phyloP scores from a whole-genome alignment of 371 early-diverging fungal genomes.

The Actinomortierella ambigua region DNA sequence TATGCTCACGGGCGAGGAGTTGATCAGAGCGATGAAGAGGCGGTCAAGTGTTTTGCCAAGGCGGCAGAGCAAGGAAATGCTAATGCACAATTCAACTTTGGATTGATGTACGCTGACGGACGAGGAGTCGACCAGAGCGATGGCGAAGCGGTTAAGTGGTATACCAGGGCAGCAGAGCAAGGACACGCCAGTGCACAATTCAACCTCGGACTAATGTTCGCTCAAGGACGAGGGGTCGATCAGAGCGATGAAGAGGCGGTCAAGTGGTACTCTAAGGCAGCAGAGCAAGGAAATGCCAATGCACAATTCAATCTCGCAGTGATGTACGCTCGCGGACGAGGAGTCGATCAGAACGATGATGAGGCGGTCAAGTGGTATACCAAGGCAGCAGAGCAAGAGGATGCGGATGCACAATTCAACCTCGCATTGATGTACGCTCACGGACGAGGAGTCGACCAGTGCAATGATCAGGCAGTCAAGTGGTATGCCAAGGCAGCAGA shows the following conservation, averaged over 20 bases:
- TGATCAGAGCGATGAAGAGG: too few relatives aligned
- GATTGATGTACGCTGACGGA: constrained; percentile 75
- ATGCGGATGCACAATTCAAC: constrained; percentile 45
- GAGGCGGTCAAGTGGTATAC: constrained; percentile 14
- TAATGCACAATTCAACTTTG: constrained; percentile 53
- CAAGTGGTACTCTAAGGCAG: constrained; percentile 10
- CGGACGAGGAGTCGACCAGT: constrained; percentile 64
- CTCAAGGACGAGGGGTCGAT: constrained; percentile 68
- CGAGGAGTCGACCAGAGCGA: constrained; percentile 58
- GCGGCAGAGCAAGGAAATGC: constrained; percentile 3
- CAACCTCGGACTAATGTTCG: constrained; percentile 75
- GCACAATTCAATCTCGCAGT: constrained; percentile 61
- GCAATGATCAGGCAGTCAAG: constrained; percentile 29
- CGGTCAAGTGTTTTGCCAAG: too few relatives aligned
- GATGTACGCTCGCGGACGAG: constrained; percentile 74
- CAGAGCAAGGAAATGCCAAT: constrained; percentile 5
- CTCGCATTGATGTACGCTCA: constrained; percentile 75
- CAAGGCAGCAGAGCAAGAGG: constrained; percentile 14
- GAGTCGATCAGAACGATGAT: constrained; percentile 53
- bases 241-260: constrained; percentile 44
- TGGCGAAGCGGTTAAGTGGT: constrained; percentile 15
- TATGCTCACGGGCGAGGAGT: too few relatives aligned
- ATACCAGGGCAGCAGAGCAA: constrained; percentile 11
- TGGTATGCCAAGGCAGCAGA: constrained; percentile 16
- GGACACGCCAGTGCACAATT: constrained; percentile 13